These are phyloP conservation scores for Aspergillus sparsus DNA, from an alignment of 495 filamentous ascomycete species.

Conservation along the genomic window DNA sequence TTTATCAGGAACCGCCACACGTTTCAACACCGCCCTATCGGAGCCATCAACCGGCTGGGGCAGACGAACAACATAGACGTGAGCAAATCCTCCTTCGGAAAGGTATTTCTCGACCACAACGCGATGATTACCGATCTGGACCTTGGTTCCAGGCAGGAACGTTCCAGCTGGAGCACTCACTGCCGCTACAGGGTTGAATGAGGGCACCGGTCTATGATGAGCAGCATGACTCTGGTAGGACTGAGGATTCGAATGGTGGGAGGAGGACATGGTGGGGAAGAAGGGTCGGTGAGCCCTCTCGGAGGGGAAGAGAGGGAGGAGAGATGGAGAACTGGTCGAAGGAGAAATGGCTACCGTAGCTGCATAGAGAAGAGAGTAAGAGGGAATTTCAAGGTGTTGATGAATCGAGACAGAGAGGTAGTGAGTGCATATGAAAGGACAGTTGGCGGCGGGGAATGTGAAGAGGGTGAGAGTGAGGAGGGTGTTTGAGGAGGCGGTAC, in stretches of 20 bases:
- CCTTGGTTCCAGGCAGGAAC: conserved; percentile 89
- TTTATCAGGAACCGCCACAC: conserved; percentile 97
- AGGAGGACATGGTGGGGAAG: conserved; percentile 37
- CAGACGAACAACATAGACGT: conserved; percentile 94
- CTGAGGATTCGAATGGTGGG: conserved; percentile 33
- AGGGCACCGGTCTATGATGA: conserved; percentile 35
- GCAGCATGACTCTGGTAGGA: conserved; percentile 37
- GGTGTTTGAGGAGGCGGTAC: conserved; percentile 22
- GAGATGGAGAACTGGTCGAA: conserved; percentile 2
- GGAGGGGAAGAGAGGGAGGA: conserved; percentile 25
- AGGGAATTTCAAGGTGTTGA: background rate
- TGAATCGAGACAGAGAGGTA: conserved; percentile 14
- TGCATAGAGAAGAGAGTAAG: conserved; percentile 24
- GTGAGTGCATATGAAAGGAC: conserved; percentile 19
- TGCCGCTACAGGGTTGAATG: conserved; percentile 43
- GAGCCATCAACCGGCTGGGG: conserved; percentile 75
- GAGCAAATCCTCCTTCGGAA: conserved; percentile 96
- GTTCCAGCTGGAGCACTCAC: conserved; percentile 75
- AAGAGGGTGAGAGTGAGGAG: conserved; percentile 13
- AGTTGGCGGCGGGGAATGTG: conserved; percentile 29
- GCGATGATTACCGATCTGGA: conserved; percentile 88
- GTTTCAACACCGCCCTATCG: conserved; percentile 86
- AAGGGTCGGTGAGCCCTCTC: conserved; percentile 27
- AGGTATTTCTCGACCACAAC: conserved; percentile 98
- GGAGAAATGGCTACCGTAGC: conserved; percentile 19